Conservation (phyloP, 78 protist species). For the Diacronema lutheri region DNA sequence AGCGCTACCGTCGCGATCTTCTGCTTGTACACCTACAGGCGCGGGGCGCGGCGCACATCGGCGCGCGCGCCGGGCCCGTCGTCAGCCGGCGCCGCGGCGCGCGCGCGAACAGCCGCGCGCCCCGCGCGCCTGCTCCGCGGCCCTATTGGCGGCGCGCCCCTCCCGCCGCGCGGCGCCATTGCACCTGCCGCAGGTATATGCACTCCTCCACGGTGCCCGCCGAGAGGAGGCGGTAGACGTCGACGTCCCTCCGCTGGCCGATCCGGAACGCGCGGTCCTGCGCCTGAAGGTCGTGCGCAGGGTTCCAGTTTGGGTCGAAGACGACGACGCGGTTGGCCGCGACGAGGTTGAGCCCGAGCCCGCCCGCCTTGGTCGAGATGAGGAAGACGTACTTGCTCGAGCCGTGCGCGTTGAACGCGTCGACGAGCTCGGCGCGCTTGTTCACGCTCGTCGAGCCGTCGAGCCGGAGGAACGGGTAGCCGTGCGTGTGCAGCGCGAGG, state of each 20-base stretch:
- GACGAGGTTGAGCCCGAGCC: conserved; percentile 89
- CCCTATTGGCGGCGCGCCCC: no score
- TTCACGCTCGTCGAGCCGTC: conserved; percentile 85
- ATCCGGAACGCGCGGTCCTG: conserved; percentile 92
- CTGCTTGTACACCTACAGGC: conserved; percentile 22
- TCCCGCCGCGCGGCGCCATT: no score
- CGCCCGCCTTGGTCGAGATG: conserved; percentile 85
- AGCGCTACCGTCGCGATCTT: neutral
- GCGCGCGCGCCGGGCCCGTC: no score
- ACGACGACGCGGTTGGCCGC: conserved; percentile 89
- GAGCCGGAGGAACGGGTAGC: conserved; percentile 77
- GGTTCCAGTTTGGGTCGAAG: conserved; percentile 96
- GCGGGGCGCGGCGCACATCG: no score
- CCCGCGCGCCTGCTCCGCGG: no score
- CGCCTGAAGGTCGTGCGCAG: conserved; percentile 81
- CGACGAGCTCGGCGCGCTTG: conserved; percentile 43
- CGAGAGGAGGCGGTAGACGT: conserved; percentile 75
- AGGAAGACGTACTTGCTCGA: conserved; percentile 70
- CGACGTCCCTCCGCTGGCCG: conserved; percentile 85
- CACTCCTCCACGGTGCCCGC: conserved; percentile 89
- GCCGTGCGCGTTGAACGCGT: conserved; percentile 45
- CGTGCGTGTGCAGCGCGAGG: neutral
- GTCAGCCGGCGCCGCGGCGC: no score
- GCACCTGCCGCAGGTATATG: conserved; percentile 85
- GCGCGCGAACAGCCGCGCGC: no score